phyloP scores from a whole-genome alignment of 164 flowering plant genomes.

The Nymphaea colorata region DNA sequence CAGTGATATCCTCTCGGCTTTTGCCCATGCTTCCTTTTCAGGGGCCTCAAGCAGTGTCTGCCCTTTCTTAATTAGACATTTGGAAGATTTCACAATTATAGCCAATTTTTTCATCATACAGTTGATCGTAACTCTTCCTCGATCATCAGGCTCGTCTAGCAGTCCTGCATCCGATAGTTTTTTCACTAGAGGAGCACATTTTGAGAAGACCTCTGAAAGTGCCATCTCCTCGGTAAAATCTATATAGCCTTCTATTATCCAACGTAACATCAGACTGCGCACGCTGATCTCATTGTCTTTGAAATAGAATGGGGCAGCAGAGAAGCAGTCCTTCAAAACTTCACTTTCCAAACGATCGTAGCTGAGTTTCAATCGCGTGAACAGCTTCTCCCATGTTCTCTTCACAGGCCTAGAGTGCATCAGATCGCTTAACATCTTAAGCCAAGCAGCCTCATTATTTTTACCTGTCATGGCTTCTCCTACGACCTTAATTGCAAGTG shows the following conservation, averaged over 20 bases:
- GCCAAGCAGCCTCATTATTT: slow-evolving; percentile 1
- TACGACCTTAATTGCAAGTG: slow-evolving; percentile 1
- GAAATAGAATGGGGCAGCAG: background rate
- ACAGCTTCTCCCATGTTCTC: background rate
- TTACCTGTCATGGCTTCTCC: slow-evolving; percentile 2
- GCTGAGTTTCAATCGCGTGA: background rate
- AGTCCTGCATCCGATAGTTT: background rate
- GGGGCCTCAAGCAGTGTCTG: background rate
- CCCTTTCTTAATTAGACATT: background rate
- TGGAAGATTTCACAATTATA: background rate
- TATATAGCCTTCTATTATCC: background rate
- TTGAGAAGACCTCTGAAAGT: background rate
- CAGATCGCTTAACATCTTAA: background rate
- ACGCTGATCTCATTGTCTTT: background rate
- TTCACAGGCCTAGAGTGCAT: background rate
- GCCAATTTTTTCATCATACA: background rate
- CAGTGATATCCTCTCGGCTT: slow-evolving; percentile 1
- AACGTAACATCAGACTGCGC: background rate
- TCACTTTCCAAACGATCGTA: background rate
- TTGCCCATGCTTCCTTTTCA: slow-evolving; percentile 5
- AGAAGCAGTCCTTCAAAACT: background rate
- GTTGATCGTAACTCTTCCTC: background rate
- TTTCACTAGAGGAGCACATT: background rate
- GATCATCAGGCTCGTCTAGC: background rate
- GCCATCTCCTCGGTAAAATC: background rate